Percentiles rank a stretch among this genome's conserved stretches.
These are phyloP conservation scores for Neolecta irregularis DNA, from an alignment of 1,139 yeast genomes.

Conservation along the genomic window DNA sequence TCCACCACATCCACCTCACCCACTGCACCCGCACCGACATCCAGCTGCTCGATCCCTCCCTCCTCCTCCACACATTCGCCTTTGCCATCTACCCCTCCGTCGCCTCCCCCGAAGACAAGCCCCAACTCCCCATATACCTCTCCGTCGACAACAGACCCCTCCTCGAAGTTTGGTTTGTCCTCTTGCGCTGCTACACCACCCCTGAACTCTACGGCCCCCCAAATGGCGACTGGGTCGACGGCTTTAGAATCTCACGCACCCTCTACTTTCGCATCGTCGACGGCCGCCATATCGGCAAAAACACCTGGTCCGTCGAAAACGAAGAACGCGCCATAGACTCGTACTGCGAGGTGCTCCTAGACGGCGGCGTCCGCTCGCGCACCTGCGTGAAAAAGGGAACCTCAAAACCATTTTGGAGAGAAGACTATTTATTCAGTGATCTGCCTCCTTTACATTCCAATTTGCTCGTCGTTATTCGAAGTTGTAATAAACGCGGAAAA, in stretches of 20 bases:
- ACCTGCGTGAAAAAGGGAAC: slow-evolving; percentile 14
- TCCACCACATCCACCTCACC: no score
- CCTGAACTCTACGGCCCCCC: slow-evolving; percentile 15
- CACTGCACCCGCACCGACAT: no score
- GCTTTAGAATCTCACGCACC: slow-evolving; percentile 12
- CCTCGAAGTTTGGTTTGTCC: slow-evolving; percentile 14
- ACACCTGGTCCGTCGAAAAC: slow-evolving; percentile 12
- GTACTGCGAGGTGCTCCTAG: no score
- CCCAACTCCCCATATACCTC: slow-evolving; percentile 13
- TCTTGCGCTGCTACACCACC: slow-evolving; percentile 10
- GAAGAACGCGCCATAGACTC: no score
- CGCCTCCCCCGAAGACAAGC: no score
- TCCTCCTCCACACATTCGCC: no score
- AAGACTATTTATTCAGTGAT: slow-evolving; percentile 13
- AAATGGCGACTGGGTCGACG: slow-evolving; percentile 9
- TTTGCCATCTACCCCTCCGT: no score
- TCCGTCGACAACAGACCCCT: slow-evolving; percentile 8
- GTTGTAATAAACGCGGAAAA: slow-evolving; percentile 1
- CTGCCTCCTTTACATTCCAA: not conserved
- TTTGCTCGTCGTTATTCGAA: not conserved
- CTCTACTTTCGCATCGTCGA: slow-evolving; percentile 12
- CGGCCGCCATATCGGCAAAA: slow-evolving; percentile 7
- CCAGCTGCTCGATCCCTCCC: no score
- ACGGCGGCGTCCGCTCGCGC: no score
- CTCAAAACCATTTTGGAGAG: slow-evolving; percentile 14